These are phyloP conservation scores for Alternaria infectoria DNA, from an alignment of 2,329 filamentous ascomycete species.

Conservation along the genomic window DNA sequence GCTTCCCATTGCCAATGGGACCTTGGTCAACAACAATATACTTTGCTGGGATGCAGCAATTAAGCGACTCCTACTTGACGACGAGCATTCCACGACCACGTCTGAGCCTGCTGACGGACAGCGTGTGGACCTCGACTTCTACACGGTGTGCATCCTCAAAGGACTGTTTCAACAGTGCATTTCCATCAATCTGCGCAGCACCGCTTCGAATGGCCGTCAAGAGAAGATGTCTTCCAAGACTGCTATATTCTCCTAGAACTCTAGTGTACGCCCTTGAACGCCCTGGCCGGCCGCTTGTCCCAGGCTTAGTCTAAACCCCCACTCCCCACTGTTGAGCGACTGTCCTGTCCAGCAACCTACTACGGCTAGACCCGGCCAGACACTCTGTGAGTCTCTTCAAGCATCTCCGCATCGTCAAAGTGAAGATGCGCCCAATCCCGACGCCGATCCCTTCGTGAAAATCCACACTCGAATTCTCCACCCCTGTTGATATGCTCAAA, in stretches of 20 bases:
- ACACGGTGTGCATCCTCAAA: neutral
- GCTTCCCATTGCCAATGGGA: neutral
- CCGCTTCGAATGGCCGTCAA: neutral
- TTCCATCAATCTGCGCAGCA: neutral
- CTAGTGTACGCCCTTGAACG: neutral
- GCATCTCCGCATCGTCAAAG: neutral
- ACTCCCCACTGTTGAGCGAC: constrained; percentile 2
- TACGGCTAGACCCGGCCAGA: neutral
- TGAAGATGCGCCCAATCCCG: neutral
- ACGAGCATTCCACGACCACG: neutral
- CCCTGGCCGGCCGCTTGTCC: neutral
- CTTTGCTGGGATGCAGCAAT: neutral
- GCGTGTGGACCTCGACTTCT: neutral
- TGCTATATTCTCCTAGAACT: neutral
- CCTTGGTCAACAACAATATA: neutral
- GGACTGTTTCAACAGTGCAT: neutral
- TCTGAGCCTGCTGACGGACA: neutral
- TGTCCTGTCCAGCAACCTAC: neutral
- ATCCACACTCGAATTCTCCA: neutral
- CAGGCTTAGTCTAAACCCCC: neutral
- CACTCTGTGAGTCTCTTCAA: neutral
- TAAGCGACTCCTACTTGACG: neutral
- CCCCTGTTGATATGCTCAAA: neutral
- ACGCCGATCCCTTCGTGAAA: neutral
- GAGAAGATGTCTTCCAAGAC: neutral